Percentiles rank a stretch among this genome's conserved stretches.
Evolutionary conservation across 2,329 filamentous ascomycete species (phyloP).

Genomic region (Simplicillium aogashimaense): DNA sequence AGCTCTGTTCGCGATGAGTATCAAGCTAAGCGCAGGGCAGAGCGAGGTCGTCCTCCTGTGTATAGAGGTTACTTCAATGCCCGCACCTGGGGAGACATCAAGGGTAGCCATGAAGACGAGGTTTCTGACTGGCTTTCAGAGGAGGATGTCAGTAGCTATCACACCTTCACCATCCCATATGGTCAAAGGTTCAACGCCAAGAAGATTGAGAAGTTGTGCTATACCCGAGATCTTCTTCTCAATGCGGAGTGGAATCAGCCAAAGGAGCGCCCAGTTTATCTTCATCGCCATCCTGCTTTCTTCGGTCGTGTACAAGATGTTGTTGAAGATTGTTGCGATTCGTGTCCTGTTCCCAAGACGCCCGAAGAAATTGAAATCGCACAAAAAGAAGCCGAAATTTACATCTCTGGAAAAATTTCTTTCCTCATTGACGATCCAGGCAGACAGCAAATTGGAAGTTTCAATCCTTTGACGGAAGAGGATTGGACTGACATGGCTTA

Average conservation of each 20-base stretch:
- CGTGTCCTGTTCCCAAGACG: constrained; percentile 60
- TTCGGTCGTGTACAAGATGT: constrained; percentile 69
- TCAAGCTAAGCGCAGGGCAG: constrained; percentile 56
- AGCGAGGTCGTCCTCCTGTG: constrained; percentile 58
- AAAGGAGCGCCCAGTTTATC: constrained; percentile 62
- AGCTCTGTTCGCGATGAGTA: constrained; percentile 59
- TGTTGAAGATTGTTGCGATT: constrained; percentile 72
- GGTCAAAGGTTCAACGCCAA: constrained; percentile 51
- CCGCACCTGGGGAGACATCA: constrained; percentile 59
- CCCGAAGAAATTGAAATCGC: constrained; percentile 62
- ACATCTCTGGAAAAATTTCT: constrained; percentile 61
- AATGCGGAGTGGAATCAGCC: constrained; percentile 81
- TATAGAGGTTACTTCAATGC: constrained; percentile 24
- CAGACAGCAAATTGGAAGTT: constrained; percentile 59
- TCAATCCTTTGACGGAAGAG: constrained; percentile 71
- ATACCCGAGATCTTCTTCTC: constrained; percentile 69
- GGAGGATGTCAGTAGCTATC: constrained; percentile 69
- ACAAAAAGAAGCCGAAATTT: constrained; percentile 64
- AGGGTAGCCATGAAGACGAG: constrained; percentile 68
- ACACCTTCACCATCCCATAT: constrained; percentile 66
- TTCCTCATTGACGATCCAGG: constrained; percentile 79
- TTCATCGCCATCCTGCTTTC: constrained; percentile 80
- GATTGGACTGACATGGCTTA: constrained; percentile 93
- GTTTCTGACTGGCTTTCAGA: constrained; percentile 74
- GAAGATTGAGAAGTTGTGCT: constrained; percentile 73